Conservation (phyloP, 2,329 filamentous ascomycete genomes). For the Stagonosporopsis rhizophila region DNA sequence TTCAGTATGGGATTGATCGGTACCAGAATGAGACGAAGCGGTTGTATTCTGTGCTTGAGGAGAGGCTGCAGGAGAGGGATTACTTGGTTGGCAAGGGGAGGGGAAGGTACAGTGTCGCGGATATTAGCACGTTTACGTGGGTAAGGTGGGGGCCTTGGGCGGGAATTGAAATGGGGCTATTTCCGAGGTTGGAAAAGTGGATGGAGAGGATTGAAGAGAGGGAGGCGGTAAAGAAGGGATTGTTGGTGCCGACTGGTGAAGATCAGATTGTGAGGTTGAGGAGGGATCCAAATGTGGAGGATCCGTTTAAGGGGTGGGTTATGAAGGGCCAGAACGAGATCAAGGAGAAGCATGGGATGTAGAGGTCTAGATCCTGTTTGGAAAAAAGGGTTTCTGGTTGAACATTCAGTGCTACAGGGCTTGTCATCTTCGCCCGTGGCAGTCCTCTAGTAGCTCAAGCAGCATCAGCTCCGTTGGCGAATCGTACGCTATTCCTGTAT, state of each 20-base stretch:
- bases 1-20: conserved; percentile 78
- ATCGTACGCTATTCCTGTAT: conserved; percentile 10
- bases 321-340: conserved; percentile 6
- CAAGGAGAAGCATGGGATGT: conserved; percentile 7
- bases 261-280: conserved; percentile 36
- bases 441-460: conserved; percentile 15
- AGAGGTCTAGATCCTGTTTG: not conserved
- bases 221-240: conserved; percentile 64
- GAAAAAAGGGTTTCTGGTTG: not conserved
- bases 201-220: conserved; percentile 48
- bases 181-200: conserved; percentile 62
- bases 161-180: conserved; percentile 72
- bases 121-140: conserved; percentile 80
- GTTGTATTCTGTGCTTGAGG: conserved; percentile 77
- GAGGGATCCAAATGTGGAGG: conserved; percentile 28
- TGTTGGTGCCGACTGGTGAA: conserved; percentile 30
- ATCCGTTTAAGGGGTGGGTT: conserved; percentile 37
- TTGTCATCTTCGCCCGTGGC: conserved; percentile 9
- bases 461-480: conserved; percentile 18
- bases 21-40: conserved; percentile 84
- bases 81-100: conserved; percentile 67
- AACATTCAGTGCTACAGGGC: not conserved
- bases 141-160: conserved; percentile 65
- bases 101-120: conserved; percentile 66
- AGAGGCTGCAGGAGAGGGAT: conserved; percentile 63